These are phyloP conservation scores for Rhodotorula mucilaginosa DNA, from an alignment of 1,284 basidiomycete genomes.

Conservation along the genomic window DNA sequence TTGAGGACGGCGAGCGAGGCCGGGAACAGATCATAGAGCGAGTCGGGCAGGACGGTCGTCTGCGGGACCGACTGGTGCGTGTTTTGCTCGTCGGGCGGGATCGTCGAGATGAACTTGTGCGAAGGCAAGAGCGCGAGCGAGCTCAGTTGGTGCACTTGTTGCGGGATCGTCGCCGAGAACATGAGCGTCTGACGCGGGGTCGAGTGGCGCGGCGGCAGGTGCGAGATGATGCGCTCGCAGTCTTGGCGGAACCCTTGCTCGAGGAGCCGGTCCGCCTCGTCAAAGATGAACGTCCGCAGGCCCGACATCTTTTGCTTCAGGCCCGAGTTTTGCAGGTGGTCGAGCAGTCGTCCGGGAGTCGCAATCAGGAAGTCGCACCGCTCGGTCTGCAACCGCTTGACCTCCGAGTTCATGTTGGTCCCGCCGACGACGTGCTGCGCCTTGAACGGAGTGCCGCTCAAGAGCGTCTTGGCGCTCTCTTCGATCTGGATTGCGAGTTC, in stretches of 20 bases:
- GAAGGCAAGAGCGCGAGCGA: slow-evolving; percentile 54
- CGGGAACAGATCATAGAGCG: slow-evolving; percentile 55
- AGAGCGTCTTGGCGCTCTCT: slow-evolving; percentile 82
- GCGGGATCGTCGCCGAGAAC: slow-evolving; percentile 99
- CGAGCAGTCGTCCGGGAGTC: slow-evolving; percentile 87
- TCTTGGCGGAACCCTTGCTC: slow-evolving; percentile 99
- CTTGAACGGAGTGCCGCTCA: slow-evolving; percentile 35
- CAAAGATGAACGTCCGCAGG: slow-evolving; percentile 86
- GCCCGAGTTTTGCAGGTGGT: slow-evolving; percentile 95
- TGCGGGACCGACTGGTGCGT: slow-evolving; percentile 68
- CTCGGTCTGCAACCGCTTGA: slow-evolving; percentile 93
- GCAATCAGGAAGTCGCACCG: slow-evolving; percentile 72
- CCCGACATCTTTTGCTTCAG: slow-evolving; percentile 86
- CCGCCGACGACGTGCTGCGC: slow-evolving; percentile 67
- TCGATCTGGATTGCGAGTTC: slow-evolving; percentile 97
- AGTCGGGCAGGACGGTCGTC: slow-evolving; percentile 52
- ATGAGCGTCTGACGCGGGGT: slow-evolving; percentile 83
- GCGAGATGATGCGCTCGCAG: slow-evolving; percentile 93
- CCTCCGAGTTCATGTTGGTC: slow-evolving; percentile 90
- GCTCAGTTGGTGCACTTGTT: slow-evolving; percentile 76
- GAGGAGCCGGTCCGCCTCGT: slow-evolving; percentile 97
- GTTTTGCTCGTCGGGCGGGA: slow-evolving; percentile 62
- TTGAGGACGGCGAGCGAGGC: slow-evolving; percentile 50
- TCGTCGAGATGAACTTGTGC: slow-evolving; percentile 63
- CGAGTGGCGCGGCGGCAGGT: slow-evolving; percentile 74